Conservation (phyloP, 1,139 yeast genomes). For the Zhuliangozyma blackwelliae region DNA sequence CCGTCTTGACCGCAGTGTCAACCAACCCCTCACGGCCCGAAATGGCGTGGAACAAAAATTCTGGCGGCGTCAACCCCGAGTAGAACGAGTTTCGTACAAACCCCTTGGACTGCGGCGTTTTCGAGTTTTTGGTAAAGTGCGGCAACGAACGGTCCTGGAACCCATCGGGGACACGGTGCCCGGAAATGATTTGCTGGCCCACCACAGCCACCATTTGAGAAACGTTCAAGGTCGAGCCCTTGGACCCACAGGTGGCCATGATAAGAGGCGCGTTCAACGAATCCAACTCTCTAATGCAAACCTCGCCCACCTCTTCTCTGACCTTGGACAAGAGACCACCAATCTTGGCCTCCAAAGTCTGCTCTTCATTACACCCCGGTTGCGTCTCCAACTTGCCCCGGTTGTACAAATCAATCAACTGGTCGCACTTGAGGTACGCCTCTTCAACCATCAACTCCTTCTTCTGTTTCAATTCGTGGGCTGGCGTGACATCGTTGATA, state of each 20-base stretch:
- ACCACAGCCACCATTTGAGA: constrained; percentile 99
- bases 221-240: constrained; percentile 95
- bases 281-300: constrained; percentile 88
- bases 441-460: constrained; percentile 88
- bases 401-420: constrained; percentile 73
- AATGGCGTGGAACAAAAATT: constrained; percentile 95
- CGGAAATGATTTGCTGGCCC: constrained; percentile 98
- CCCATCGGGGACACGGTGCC: constrained; percentile 99
- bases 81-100: constrained; percentile 95
- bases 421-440: constrained; percentile 91
- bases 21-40: constrained; percentile 99
- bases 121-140: constrained; percentile 92
- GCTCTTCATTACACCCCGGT: constrained; percentile 99
- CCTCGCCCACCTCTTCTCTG: constrained; percentile 98
- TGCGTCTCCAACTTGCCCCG: constrained; percentile 93
- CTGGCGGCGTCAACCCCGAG: constrained; percentile 93
- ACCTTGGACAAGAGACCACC: constrained; percentile 95
- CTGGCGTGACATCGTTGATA: constrained; percentile 96
- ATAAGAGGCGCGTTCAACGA: constrained; percentile 92
- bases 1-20: constrained; percentile 98
- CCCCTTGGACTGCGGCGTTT: constrained; percentile 97
- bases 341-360: constrained; percentile 94
- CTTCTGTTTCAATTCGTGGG: constrained; percentile 63
- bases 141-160: constrained; percentile 98
- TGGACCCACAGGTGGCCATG: constrained; percentile 99